These are phyloP conservation scores for Lachancea meyersii DNA, from an alignment of 805 yeast genomes.

Conservation along the genomic window DNA sequence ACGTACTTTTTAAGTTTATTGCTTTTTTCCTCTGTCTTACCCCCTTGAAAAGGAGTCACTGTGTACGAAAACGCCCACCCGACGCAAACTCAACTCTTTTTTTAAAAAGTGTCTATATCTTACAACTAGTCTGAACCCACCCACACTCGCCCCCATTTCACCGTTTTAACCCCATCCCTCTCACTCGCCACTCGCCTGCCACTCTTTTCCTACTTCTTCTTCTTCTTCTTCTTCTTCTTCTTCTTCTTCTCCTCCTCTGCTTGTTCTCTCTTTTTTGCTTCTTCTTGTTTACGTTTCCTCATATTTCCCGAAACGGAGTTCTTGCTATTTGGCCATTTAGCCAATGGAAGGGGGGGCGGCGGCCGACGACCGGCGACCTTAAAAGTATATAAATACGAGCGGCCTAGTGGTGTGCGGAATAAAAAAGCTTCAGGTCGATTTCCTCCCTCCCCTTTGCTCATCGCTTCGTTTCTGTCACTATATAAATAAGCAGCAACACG, in stretches of 20 bases:
- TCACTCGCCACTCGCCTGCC: neutral
- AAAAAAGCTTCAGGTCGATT: neutral
- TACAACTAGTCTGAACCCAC: too few relatives aligned
- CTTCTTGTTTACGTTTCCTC: constrained; percentile 2
- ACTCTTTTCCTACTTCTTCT: neutral
- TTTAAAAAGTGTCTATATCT: too few relatives aligned
- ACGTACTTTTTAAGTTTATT: too few relatives aligned
- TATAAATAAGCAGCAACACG: too few relatives aligned
- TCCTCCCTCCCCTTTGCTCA: neutral
- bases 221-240: neutral
- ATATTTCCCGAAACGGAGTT: constrained; percentile 5
- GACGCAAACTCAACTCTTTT: too few relatives aligned
- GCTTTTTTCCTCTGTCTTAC: too few relatives aligned
- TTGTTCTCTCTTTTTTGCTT: neutral
- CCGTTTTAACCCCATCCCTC: neutral
- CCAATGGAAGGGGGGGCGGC: too few relatives aligned
- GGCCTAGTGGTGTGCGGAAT: neutral
- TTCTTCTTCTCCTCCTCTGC: neutral
- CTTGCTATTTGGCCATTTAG: constrained; percentile 1
- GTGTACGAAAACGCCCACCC: too few relatives aligned
- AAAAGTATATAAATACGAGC: neutral
- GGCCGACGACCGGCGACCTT: too few relatives aligned
- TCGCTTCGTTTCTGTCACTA: too few relatives aligned
- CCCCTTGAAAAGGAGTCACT: too few relatives aligned
- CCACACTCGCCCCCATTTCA: too few relatives aligned